These are phyloP conservation scores for Apocynum venetum DNA, from an alignment of 257 asterid species.

Conservation along the genomic window DNA sequence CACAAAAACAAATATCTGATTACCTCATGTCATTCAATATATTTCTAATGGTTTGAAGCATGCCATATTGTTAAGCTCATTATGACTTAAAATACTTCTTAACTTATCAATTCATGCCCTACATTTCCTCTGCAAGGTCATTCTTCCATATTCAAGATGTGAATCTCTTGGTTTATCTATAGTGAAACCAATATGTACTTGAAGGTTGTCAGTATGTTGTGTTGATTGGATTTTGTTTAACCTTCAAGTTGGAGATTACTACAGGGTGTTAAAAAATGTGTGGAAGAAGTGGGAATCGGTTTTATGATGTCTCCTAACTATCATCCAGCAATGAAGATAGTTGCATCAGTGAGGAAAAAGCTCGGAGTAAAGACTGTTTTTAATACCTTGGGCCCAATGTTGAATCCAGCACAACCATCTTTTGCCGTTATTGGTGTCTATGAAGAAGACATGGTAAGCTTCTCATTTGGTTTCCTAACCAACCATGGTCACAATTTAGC, in stretches of 20 bases:
- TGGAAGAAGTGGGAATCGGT: conserved; percentile 76
- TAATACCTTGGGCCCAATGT: conserved; percentile 71
- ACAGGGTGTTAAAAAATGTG: conserved; percentile 62
- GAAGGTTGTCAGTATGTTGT: background rate
- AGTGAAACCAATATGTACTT: background rate
- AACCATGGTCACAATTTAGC: background rate
- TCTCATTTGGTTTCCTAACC: background rate
- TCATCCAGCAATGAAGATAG: conserved; percentile 80
- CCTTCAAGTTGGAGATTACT: background rate
- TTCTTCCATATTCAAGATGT: background rate
- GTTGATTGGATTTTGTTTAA: background rate
- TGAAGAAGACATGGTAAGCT: conserved; percentile 55
- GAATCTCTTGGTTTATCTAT: background rate
- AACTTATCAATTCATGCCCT: background rate
- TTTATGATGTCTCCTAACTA: conserved; percentile 85
- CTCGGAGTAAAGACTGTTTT: conserved; percentile 71
- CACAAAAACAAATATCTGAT: background rate
- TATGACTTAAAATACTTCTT: background rate
- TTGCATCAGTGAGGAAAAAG: conserved; percentile 76
- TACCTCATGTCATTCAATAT: background rate
- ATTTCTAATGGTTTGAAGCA: background rate
- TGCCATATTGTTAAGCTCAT: background rate
- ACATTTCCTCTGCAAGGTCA: background rate
- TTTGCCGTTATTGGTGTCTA: conserved; percentile 79
- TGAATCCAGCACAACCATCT: conserved; percentile 68